These are phyloP conservation scores for Neurospora sp. DNA, from an alignment of 2,329 filamentous ascomycete genomes.

Conservation along the genomic window DNA sequence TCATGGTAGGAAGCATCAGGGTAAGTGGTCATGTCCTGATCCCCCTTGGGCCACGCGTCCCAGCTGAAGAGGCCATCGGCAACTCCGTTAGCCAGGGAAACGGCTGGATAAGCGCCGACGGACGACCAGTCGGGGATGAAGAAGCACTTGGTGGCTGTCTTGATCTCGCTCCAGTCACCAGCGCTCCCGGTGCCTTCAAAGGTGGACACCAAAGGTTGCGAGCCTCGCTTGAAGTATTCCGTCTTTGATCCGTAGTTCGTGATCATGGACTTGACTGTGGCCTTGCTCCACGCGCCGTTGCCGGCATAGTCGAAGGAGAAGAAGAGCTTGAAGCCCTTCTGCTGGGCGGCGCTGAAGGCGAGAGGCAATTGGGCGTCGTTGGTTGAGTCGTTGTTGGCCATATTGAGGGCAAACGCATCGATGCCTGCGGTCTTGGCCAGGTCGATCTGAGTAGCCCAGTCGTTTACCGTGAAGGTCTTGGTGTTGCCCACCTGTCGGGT, in stretches of 20 bases:
- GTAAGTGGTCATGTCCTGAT: conserved; percentile 20
- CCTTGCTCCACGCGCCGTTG: conserved; percentile 19
- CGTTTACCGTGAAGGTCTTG: conserved; percentile 7
- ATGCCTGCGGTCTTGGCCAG: conserved; percentile 26
- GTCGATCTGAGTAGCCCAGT: conserved; percentile 25
- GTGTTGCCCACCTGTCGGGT: conserved; percentile 20
- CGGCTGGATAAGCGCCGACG: conserved; percentile 23
- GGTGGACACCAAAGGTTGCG: conserved; percentile 36
- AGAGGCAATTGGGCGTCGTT: conserved; percentile 10
- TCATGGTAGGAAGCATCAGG: conserved; percentile 25
- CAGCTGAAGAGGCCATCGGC: conserved; percentile 29
- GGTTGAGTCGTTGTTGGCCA: conserved; percentile 13
- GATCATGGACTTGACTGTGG: conserved; percentile 19
- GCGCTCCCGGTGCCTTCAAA: conserved; percentile 36
- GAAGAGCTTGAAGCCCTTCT: conserved; percentile 18
- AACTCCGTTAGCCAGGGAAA: conserved; percentile 10
- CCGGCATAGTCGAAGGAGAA: conserved; percentile 32
- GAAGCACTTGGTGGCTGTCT: conserved; percentile 21
- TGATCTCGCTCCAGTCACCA: conserved; percentile 34
- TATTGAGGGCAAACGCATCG: conserved; percentile 30
- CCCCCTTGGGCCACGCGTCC: conserved; percentile 27
- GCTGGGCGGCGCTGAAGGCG: conserved; percentile 20
- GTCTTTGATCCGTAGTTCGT: conserved; percentile 15
- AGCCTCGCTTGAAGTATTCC: conserved; percentile 21
- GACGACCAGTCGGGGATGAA: conserved; percentile 39